phyloP scores from a whole-genome alignment of 2,329 filamentous ascomycete genomes.

The Hypoxylon sp. region DNA sequence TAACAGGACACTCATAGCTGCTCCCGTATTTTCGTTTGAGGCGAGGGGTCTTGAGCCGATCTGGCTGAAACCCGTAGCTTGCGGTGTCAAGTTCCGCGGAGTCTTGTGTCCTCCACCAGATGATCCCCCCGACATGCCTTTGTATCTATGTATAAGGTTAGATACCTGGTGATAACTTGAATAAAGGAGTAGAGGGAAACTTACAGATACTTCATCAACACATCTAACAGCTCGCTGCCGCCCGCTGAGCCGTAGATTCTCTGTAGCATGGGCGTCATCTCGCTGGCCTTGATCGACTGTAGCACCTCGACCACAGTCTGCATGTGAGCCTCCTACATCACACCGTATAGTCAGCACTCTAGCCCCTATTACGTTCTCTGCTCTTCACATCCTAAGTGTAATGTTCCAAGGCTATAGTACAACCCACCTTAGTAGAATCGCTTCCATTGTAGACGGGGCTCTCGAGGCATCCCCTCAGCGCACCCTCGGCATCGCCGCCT shows the following conservation, averaged over 20 bases:
- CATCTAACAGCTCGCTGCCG: slow-evolving; percentile 88
- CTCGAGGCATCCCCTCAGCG: slow-evolving; percentile 86
- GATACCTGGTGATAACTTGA: slow-evolving; percentile 10
- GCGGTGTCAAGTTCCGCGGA: slow-evolving; percentile 73
- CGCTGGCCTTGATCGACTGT: slow-evolving; percentile 94
- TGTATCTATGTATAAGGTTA: slow-evolving; percentile 73
- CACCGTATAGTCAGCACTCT: slow-evolving; percentile 38
- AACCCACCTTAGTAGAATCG: slow-evolving; percentile 70
- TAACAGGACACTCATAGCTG: slow-evolving; percentile 94
- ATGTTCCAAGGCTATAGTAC: slow-evolving; percentile 25
- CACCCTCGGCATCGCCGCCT: slow-evolving; percentile 89
- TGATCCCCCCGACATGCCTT: slow-evolving; percentile 79
- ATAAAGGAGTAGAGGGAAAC: slow-evolving; percentile 54
- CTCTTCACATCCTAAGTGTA: slow-evolving; percentile 27
- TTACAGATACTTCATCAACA: slow-evolving; percentile 97
- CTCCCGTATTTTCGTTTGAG: slow-evolving; percentile 78
- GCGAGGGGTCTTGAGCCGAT: slow-evolving; percentile 69
- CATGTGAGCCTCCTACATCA: slow-evolving; percentile 82
- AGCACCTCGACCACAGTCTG: slow-evolving; percentile 92
- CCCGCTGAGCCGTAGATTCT: slow-evolving; percentile 83
- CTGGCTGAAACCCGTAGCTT: slow-evolving; percentile 91
- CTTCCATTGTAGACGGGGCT: slow-evolving; percentile 81
- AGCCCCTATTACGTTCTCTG: slow-evolving; percentile 27
- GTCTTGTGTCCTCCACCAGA: slow-evolving; percentile 57
- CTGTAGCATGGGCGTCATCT: slow-evolving; percentile 91